These are phyloP conservation scores for Ceratocystis harringtonii DNA, from an alignment of 2,329 filamentous ascomycete species.

Conservation along the genomic window DNA sequence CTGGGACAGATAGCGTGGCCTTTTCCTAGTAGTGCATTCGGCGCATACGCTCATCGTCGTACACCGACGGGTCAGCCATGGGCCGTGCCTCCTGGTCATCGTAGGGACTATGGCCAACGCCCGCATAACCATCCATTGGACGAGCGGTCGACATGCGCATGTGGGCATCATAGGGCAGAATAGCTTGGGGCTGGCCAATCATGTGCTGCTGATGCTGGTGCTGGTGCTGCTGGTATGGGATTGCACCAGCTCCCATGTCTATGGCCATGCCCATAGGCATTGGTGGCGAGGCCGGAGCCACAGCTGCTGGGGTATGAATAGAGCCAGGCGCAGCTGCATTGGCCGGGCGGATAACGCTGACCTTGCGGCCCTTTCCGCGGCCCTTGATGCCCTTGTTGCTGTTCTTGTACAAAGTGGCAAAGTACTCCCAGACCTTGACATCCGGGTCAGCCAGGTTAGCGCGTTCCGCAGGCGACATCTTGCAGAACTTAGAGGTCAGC, in stretches of 20 bases:
- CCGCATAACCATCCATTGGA: not conserved
- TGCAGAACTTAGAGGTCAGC: slow-evolving; percentile 56
- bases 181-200: not conserved
- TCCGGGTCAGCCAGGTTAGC: slow-evolving; percentile 47
- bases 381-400: slow-evolving; percentile 98
- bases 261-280: not conserved
- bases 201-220: not conserved
- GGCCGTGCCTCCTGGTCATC: slow-evolving; percentile 5
- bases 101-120: not conserved
- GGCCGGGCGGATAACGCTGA: slow-evolving; percentile 26
- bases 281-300: not conserved
- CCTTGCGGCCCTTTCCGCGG: slow-evolving; percentile 68
- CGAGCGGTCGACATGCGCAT: not conserved
- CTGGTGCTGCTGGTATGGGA: not conserved
- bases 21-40: slow-evolving; percentile 6
- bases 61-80: slow-evolving; percentile 5
- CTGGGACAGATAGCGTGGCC: not conserved
- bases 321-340: not conserved
- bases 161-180: slow-evolving; percentile 4
- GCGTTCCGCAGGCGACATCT: slow-evolving; percentile 42
- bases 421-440: slow-evolving; percentile 69
- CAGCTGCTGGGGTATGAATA: not conserved
- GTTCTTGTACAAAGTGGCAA: slow-evolving; percentile 83
- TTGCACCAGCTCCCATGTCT: not conserved
- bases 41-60: slow-evolving; percentile 8